These are phyloP conservation scores for Caloboletus firmus DNA, from an alignment of 1,284 basidiomycete species.

Conservation along the genomic window DNA sequence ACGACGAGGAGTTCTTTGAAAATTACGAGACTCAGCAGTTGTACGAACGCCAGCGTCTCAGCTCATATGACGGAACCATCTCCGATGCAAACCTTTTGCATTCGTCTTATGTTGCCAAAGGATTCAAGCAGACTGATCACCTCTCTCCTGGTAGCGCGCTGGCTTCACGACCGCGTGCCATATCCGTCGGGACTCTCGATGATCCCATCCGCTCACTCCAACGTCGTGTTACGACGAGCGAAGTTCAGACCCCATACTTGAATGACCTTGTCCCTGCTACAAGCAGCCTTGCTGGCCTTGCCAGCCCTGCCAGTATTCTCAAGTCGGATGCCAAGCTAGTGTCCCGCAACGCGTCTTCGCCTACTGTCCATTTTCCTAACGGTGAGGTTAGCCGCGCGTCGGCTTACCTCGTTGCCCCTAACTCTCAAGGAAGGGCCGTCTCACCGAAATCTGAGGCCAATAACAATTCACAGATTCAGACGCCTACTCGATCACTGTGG, in stretches of 20 bases:
- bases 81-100: slow-evolving; percentile 48
- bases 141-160: slow-evolving; percentile 47
- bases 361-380: slow-evolving; percentile 70
- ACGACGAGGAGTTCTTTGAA: slow-evolving; percentile 73
- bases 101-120: slow-evolving; percentile 65
- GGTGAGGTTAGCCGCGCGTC: slow-evolving; percentile 60
- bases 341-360: slow-evolving; percentile 49
- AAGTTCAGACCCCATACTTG: slow-evolving; percentile 56
- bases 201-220: slow-evolving; percentile 65
- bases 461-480: slow-evolving; percentile 72
- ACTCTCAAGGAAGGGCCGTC: slow-evolving; percentile 63
- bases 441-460: slow-evolving; percentile 76
- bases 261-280: slow-evolving; percentile 47
- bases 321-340: slow-evolving; percentile 53
- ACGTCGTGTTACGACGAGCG: slow-evolving; percentile 61
- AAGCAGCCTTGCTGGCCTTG: slow-evolving; percentile 43
- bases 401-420: slow-evolving; percentile 66
- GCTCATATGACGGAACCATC: slow-evolving; percentile 57
- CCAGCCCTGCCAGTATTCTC: slow-evolving; percentile 54
- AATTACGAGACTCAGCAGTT: slow-evolving; percentile 50
- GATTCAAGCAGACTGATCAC: slow-evolving; percentile 72
- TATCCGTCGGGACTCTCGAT: slow-evolving; percentile 89
- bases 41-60: slow-evolving; percentile 54
- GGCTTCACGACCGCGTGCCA: slow-evolving; percentile 76
- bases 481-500: slow-evolving; percentile 94